Base-by-base conservation (phyloP, 2,329 filamentous ascomycete species). In the Cladophialophora immunda region DNA sequence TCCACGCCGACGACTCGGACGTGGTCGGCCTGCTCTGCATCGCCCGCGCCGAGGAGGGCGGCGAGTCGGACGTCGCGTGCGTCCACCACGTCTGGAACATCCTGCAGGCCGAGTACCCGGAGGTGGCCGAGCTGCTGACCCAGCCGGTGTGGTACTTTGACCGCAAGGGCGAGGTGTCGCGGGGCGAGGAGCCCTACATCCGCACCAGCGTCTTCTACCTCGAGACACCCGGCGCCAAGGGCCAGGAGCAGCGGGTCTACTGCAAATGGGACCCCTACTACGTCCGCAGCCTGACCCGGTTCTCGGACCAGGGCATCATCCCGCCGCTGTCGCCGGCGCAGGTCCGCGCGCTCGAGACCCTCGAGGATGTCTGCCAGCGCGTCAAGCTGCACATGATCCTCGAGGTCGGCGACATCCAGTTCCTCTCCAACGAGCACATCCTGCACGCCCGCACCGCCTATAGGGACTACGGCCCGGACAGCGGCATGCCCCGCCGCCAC, bases 181-280 rank as follows among this genome's bases (percentile, higher is more conserved):
- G 83, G 15, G 92, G 92, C 13, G 85, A 96, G 78, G 87, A 94
- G 62, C 88, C 89, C 65, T 96, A 89, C 80, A 91, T 92, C 73
- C 84, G 85, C 52, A 88, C 90, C 34, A 85, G 87, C 13, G 87
- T 97, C 19, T 87, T 95, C 72, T 96, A 93, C 77, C 81, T 93
- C 3, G 92, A 96, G 81, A 69, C 69, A 2, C 68, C 69, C 1
- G n/a, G n/a, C n/a, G 65, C 65, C 30, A 87, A 86, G 4, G 87
- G 85, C 6, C 45, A 62, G 7, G 62, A 68, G 55, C 67, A 68
- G 61, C 83, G 91, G 15, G 86, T 94, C 11, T 94, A 92, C 80
- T 89, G 87, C 78, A 96, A 96, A 84, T 96, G 90, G 88, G 93
- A 97, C 76, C 93, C 93, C 1, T 96, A 97, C 84, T 97, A 91